These are phyloP conservation scores for Epichloe gansuensis DNA, from an alignment of 2,329 filamentous ascomycete species.

Conservation along the genomic window DNA sequence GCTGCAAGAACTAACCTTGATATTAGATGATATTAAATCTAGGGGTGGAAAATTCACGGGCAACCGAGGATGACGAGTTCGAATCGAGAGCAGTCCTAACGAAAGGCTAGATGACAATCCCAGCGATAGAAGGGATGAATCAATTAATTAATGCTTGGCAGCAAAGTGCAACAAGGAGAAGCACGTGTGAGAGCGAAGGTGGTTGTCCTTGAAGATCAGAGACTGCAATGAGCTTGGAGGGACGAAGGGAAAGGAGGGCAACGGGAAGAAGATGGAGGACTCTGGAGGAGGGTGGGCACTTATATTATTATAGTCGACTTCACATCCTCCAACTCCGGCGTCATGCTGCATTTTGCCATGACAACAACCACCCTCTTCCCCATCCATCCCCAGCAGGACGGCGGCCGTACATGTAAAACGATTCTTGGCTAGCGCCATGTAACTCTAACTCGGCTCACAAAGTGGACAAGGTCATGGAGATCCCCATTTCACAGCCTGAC, in stretches of 20 bases:
- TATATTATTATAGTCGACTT: slow-evolving; percentile 5
- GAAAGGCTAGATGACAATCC: slow-evolving; percentile 6
- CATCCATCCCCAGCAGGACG: slow-evolving; percentile 1
- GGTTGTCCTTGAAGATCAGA: slow-evolving; percentile 1
- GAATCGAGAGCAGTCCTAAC: slow-evolving; percentile 1
- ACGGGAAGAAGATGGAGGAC: not conserved
- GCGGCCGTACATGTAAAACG: not conserved
- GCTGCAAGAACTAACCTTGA: not conserved
- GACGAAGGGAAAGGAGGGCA: not conserved
- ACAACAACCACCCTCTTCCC: not conserved
- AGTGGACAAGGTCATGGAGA: not conserved
- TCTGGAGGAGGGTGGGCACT: slow-evolving; percentile 3
- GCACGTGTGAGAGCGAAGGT: slow-evolving; percentile 7
- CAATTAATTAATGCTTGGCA: slow-evolving; percentile 11
- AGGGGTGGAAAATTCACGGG: not conserved
- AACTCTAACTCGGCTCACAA: not conserved
- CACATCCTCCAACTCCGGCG: not conserved
- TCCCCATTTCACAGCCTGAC: slow-evolving; percentile 5
- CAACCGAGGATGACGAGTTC: not conserved
- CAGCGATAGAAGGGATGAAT: slow-evolving; percentile 22
- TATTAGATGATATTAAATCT: not conserved
- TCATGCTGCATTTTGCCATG: not conserved
- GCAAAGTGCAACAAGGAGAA: slow-evolving; percentile 3
- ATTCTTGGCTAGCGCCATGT: slow-evolving; percentile 1
- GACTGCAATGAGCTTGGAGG: not conserved